phyloP scores from a whole-genome alignment of 2,329 filamentous ascomycete species.

The Sclerotinia spermophila region DNA sequence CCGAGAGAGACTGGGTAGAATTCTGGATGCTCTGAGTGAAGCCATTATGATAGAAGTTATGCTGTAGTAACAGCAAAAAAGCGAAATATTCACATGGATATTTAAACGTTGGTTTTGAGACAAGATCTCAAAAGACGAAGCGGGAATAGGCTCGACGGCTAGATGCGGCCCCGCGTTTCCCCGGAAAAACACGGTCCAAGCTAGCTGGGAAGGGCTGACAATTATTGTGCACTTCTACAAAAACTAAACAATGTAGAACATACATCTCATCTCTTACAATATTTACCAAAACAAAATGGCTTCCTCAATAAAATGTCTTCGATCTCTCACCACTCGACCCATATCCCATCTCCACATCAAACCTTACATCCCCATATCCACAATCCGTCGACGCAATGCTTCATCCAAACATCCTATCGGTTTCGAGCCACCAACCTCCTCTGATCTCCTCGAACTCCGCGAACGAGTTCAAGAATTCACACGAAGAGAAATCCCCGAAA shows the following conservation, averaged over 20 bases:
- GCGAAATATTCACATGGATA: conserved; percentile 24
- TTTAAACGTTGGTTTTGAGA: background rate
- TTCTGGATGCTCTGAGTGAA: conserved; percentile 45
- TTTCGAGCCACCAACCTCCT: conserved; percentile 52
- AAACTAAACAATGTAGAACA: background rate
- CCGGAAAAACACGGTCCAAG: background rate
- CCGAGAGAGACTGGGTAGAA: conserved; percentile 44
- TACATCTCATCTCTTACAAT: background rate
- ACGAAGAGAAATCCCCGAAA: conserved; percentile 79
- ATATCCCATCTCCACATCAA: conserved; percentile 28
- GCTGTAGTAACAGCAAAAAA: conserved; percentile 25
- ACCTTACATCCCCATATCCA: conserved; percentile 29
- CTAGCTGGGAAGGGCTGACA: background rate
- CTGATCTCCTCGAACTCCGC: conserved; percentile 51
- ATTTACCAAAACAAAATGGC: conserved; percentile 25
- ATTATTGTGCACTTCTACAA: background rate
- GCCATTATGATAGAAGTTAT: conserved; percentile 42
- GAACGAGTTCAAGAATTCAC: conserved; percentile 70
- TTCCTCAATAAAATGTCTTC: conserved; percentile 29
- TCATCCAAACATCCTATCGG: conserved; percentile 67
- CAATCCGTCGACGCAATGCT: conserved; percentile 44
- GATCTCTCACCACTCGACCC: conserved; percentile 27
- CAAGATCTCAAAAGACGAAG: background rate
- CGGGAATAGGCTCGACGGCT: background rate
- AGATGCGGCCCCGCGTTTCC: background rate